Evolutionary conservation across 2,329 filamentous ascomycete species (phyloP).

Genomic region (Bertia moriformis): DNA sequence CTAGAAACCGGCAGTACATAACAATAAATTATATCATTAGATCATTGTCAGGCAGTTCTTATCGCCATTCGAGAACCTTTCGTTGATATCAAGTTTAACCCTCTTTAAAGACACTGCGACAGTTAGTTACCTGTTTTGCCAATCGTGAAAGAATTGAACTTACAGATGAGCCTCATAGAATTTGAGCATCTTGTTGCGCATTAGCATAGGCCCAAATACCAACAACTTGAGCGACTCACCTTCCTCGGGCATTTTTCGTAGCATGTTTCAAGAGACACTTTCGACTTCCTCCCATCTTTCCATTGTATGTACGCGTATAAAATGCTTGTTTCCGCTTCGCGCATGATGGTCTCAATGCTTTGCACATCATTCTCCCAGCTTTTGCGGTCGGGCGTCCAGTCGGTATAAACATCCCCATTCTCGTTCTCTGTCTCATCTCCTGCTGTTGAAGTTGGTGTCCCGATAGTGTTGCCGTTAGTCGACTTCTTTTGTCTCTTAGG

Average conservation of each 20-base stretch:
- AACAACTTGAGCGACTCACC: conserved; percentile 9
- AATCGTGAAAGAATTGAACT: neutral
- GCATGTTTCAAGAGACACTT: conserved; percentile 20
- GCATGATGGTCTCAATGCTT: conserved; percentile 23
- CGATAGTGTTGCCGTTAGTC: neutral
- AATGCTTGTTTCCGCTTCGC: conserved; percentile 13
- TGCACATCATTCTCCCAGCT: conserved; percentile 26
- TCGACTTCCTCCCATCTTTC: conserved; percentile 25
- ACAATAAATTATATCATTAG: no score
- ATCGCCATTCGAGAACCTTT: no score
- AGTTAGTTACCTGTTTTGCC: no score
- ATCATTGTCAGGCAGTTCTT: no score
- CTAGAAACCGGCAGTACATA: no score
- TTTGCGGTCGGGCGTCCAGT: conserved; percentile 21
- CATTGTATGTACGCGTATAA: conserved; percentile 23
- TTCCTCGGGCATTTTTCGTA: conserved; percentile 24
- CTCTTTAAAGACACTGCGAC: neutral
- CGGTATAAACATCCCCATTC: conserved; percentile 6
- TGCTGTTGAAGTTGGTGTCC: neutral
- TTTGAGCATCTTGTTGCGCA: conserved; percentile 21
- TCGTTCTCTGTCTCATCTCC: neutral
- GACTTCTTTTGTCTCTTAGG: neutral
- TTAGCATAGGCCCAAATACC: neutral
- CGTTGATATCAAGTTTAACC: neutral
- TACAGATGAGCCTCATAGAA: conserved; percentile 32